Base-by-base conservation (phyloP, 371 early-diverging fungal species). In the Modicella reniformis region DNA sequence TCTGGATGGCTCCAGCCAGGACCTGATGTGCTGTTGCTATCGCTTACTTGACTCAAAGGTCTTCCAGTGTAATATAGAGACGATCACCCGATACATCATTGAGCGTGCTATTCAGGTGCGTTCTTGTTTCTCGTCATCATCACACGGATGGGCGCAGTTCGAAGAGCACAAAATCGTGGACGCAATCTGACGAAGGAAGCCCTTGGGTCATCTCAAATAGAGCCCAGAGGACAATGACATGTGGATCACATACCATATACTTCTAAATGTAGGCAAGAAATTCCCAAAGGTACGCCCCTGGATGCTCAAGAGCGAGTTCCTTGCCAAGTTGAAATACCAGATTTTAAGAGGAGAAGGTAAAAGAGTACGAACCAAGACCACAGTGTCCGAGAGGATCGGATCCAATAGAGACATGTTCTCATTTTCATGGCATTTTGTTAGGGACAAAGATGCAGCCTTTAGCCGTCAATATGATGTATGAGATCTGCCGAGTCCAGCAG, bases 401-500 rank as follows among this genome's bases (percentile, higher is more conserved):
- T n/a, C n/a, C n/a, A n/a, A n/a, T n/a, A n/a, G 3, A 26, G 29
- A 3, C 4, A 53, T 40, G 10, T 15, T 40, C 15, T 15, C 40
- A 15, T 40, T 15, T 40, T 10, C 40, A 7, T 40, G 10, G 15
- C 7, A 29, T 10, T 12, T 19, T 29, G 7, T 19, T 19, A 81
- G 81, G 69, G 7, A 53, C 54, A n/a, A 59, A 40, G 48, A 47
- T 86, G 41, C 87, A 89, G 29, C 77, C 74, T 8, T 70, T 90
- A 26, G 85, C 90, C 2, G 82, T 92, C 69, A 74, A 83, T 21
- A 75, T 94, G 23, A 82, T 89, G 65, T 92, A 87, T 79, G 92
- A 94, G 74, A 85, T 95, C 70, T 91, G 91, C 58, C 84, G 91
- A 69, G 81, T 91, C 9, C 89, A 89, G 41, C 85, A 85, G 65